Evolutionary conservation across 75 land plant species (phyloP), one percentile per base, ranked within the genome.

Genomic region (Larix kaempferi): DNA sequence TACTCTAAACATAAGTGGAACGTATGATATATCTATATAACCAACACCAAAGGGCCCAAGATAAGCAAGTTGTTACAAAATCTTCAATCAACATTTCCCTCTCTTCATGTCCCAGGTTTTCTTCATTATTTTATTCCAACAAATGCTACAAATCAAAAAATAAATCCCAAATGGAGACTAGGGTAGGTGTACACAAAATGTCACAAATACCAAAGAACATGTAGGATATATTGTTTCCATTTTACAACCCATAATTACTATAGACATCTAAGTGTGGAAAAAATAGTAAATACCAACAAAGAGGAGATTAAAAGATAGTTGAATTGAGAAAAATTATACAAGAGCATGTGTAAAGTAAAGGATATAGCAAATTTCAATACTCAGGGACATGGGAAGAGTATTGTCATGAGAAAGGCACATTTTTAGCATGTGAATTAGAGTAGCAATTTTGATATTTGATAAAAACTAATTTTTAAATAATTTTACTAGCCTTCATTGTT

Each of bases 41-140:
- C n/a, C n/a, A n/a, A n/a, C n/a, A n/a, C n/a, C n/a, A n/a, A n/a
- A n/a, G n/a, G n/a, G n/a, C n/a, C n/a, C n/a, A n/a, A n/a, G n/a
- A n/a, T n/a, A n/a, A n/a, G n/a, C n/a, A n/a, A n/a, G n/a, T n/a
- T n/a, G n/a, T n/a, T n/a, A n/a, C n/a, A n/a, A n/a, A n/a, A n/a
- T n/a, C n/a, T n/a, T n/a, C n/a, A n/a, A n/a, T n/a, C n/a, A n/a
- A n/a, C 86, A 89, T 88, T 57, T 92, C 99, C 49, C 81, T 85
- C 71, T 90, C 95, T 88, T 92, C 94, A 81, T 82, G 89, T 17
- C 89, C 86, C 67, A 96, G 89, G 79, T 93, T 94, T 62, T 86
- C 84, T 54, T 95, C 90, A 56, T 94, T 94, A 82, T 94, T 93
- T 69, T 81, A 89, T 78, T 93, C 99, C 78, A 96, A 77, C 60